Conservation (phyloP, 2,329 filamentous ascomycete species). For the Aspergillus sp. region DNA sequence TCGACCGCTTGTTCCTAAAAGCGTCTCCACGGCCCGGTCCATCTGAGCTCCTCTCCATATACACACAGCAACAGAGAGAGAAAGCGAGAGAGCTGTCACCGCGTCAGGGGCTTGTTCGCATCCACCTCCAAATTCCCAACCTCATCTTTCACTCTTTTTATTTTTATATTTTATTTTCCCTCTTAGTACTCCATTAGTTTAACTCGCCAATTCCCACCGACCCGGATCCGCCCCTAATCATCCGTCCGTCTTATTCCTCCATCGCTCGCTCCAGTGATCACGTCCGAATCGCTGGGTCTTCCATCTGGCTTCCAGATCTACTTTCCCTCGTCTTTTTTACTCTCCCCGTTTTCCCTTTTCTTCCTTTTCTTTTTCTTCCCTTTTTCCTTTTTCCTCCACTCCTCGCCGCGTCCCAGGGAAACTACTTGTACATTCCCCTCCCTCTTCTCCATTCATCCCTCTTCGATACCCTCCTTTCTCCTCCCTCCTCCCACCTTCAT, state of each 20-base stretch:
- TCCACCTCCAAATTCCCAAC: no score
- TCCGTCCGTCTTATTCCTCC: constrained; percentile 9
- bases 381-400: constrained; percentile 10
- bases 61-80: constrained; percentile 15
- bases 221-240: constrained; percentile 31
- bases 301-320: constrained; percentile 23
- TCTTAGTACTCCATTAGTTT: constrained; percentile 10
- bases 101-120: constrained; percentile 26
- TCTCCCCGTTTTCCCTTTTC: constrained; percentile 1
- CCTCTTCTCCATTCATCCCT: constrained; percentile 7
- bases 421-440: constrained; percentile 18
- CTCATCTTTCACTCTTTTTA: constrained; percentile 12
- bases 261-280: constrained; percentile 18
- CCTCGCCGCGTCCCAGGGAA: constrained; percentile 5
- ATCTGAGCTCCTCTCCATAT: neutral
- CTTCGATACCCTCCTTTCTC: constrained; percentile 14
- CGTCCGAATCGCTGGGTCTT: constrained; percentile 23
- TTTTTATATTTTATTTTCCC: constrained; percentile 5
- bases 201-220: constrained; percentile 23
- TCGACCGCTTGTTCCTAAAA: constrained; percentile 1
- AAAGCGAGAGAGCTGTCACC: constrained; percentile 31
- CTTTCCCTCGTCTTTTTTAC: constrained; percentile 5
- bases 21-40: constrained; percentile 20
- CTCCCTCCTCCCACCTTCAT: constrained; percentile 10
- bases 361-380: constrained; percentile 21